A percentile compares a stretch with the other conserved stretches of the same genome.
Evolutionary conservation across 1,139 yeast species (phyloP).

Genomic region (Geotrichum europaeum): DNA sequence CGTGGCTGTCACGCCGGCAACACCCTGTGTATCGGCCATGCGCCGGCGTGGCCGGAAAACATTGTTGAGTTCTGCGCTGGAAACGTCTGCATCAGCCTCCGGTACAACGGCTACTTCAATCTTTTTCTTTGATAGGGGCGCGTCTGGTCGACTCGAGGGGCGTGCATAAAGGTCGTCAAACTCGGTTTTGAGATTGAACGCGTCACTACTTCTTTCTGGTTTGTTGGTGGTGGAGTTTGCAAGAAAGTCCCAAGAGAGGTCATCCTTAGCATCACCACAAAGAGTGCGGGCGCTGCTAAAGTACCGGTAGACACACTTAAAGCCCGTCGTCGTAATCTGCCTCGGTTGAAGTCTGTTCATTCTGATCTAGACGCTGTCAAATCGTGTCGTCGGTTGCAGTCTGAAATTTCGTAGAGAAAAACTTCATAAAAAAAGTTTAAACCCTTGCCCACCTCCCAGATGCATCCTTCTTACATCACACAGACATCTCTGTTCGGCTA

Average conservation of each 20-base stretch:
- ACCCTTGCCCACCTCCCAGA: background rate
- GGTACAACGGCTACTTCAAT: background rate
- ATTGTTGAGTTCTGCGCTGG: conserved; percentile 1
- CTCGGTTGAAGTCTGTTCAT: conserved; percentile 2
- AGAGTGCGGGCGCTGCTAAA: background rate
- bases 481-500: background rate
- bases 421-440: background rate
- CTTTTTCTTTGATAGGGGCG: background rate
- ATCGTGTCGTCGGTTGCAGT: background rate
- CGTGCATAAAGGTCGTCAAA: conserved; percentile 12
- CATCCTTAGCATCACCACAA: background rate
- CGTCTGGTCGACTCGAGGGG: conserved; percentile 2
- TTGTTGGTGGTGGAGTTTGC: background rate
- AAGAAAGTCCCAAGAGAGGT: conserved; percentile 4
- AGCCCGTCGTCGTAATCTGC: background rate
- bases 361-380: background rate
- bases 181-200: background rate
- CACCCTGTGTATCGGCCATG: conserved; percentile 6
- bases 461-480: background rate
- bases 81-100: background rate
- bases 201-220: background rate
- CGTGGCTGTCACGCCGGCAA: conserved; percentile 20
- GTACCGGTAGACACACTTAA: background rate
- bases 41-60: conserved; percentile 12
- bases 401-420: background rate